Evolutionary conservation across 2,329 filamentous ascomycete species (phyloP).

Genomic region (Ophiostoma pallidulum): DNA sequence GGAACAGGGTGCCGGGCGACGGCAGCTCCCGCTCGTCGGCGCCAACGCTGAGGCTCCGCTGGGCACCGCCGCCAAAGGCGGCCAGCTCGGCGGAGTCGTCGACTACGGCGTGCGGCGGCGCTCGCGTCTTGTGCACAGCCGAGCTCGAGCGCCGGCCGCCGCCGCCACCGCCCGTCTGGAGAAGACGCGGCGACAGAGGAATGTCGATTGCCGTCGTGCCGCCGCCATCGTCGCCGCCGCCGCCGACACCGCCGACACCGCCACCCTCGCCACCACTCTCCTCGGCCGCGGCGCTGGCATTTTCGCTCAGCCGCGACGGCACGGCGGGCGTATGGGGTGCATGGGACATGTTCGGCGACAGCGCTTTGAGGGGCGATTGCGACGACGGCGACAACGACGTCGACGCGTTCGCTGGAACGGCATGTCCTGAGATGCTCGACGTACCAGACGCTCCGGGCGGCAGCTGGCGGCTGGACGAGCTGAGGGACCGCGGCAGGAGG

Average conservation of each 20-base stretch:
- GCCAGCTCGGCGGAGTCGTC: slow-evolving; percentile 51
- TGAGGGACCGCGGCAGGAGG: slow-evolving; percentile 72
- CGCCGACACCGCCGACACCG: slow-evolving; percentile 19
- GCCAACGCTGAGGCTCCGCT: slow-evolving; percentile 60
- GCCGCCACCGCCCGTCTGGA: slow-evolving; percentile 31
- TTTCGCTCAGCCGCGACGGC: slow-evolving; percentile 84
- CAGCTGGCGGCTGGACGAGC: slow-evolving; percentile 55
- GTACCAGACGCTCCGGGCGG: slow-evolving; percentile 41
- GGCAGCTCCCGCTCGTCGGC: slow-evolving; percentile 55
- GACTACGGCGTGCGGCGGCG: slow-evolving; percentile 30
- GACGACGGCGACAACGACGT: slow-evolving; percentile 67
- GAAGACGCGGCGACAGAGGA: slow-evolving; percentile 56
- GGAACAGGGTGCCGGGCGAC: slow-evolving; percentile 54
- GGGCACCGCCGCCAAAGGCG: slow-evolving; percentile 48
- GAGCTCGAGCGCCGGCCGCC: slow-evolving; percentile 55
- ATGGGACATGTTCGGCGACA: slow-evolving; percentile 84
- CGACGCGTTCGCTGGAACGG: slow-evolving; percentile 29
- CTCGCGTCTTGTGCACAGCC: slow-evolving; percentile 53
- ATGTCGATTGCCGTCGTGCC: slow-evolving; percentile 63
- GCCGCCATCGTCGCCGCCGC: slow-evolving; percentile 31
- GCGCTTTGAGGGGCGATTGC: slow-evolving; percentile 80
- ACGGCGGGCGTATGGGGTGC: slow-evolving; percentile 92
- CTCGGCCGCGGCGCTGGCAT: slow-evolving; percentile 51
- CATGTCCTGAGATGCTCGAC: not conserved
- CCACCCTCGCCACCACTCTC: not conserved